These are phyloP conservation scores for Plantago ovata DNA, from an alignment of 257 asterid genomes.

Conservation along the genomic window DNA sequence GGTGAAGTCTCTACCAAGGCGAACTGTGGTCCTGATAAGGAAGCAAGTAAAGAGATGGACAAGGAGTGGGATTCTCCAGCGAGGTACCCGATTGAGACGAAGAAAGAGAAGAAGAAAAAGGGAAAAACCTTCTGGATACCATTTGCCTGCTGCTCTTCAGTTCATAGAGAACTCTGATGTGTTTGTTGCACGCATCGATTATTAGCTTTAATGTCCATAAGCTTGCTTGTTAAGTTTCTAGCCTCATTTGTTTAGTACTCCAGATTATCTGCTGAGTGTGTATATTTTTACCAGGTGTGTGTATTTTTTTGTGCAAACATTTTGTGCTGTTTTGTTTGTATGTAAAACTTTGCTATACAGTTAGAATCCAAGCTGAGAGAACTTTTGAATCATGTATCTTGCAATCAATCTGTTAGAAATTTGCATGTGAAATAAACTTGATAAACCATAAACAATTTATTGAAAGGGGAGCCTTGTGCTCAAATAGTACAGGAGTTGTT, in stretches of 20 bases:
- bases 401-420: no score
- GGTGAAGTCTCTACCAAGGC: slow-evolving; percentile 33
- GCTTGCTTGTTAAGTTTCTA: slow-evolving; percentile 12
- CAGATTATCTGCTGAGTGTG: slow-evolving; percentile 23
- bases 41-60: slow-evolving; percentile 45
- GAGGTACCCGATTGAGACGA: slow-evolving; percentile 65
- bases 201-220: slow-evolving; percentile 16
- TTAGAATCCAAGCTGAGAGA: background rate
- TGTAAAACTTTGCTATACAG: slow-evolving; percentile 3
- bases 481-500: no score
- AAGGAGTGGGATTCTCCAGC: slow-evolving; percentile 91
- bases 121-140: slow-evolving; percentile 73
- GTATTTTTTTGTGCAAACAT: slow-evolving; percentile 14
- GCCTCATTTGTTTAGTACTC: slow-evolving; percentile 17
- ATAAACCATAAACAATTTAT: background rate
- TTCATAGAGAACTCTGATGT: slow-evolving; percentile 46
- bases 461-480: background rate
- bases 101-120: slow-evolving; percentile 77
- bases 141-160: slow-evolving; percentile 81
- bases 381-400: no score
- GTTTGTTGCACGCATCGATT: background rate
- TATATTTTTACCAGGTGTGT: slow-evolving; percentile 19
- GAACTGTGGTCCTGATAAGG: slow-evolving; percentile 30
- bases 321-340: slow-evolving; percentile 22
- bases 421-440: background rate